phyloP scores from a whole-genome alignment of 2,329 filamentous ascomycete species.

The Aspergillus sojae region DNA sequence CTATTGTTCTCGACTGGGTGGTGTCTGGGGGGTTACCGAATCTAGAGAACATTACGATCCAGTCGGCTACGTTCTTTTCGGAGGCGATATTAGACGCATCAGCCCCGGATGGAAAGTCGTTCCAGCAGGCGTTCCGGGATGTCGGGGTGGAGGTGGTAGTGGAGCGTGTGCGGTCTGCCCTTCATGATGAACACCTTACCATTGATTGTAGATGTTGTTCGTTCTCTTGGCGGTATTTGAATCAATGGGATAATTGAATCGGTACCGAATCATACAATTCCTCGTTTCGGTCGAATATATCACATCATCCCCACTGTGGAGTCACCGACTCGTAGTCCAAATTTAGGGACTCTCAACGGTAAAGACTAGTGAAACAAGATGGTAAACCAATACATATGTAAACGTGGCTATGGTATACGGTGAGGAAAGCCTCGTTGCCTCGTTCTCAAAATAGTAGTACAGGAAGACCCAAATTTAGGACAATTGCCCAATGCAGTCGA shows the following conservation, averaged over 20 bases:
- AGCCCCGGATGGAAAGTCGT: background rate
- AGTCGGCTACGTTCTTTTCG: background rate
- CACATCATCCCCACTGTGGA: background rate
- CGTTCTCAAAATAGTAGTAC: background rate
- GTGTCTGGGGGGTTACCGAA: background rate
- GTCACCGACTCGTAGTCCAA: background rate
- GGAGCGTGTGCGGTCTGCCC: background rate
- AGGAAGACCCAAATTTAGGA: background rate
- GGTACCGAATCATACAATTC: background rate
- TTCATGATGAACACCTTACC: background rate
- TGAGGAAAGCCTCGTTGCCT: background rate
- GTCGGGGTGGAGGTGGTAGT: background rate
- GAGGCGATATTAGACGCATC: background rate
- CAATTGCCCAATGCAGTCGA: background rate
- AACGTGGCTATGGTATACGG: background rate
- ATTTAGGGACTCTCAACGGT: background rate
- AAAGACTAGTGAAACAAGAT: background rate
- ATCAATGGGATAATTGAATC: background rate
- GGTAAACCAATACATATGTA: background rate
- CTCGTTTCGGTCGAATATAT: background rate
- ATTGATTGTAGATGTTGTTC: slow-evolving; percentile 4
- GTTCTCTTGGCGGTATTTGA: background rate
- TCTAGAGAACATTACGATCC: background rate
- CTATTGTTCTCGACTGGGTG: slow-evolving; percentile 3
- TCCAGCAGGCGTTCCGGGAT: background rate